phyloP scores from a whole-genome alignment of 176 grass and related monocot genomes.

The Bromus sterilis region DNA sequence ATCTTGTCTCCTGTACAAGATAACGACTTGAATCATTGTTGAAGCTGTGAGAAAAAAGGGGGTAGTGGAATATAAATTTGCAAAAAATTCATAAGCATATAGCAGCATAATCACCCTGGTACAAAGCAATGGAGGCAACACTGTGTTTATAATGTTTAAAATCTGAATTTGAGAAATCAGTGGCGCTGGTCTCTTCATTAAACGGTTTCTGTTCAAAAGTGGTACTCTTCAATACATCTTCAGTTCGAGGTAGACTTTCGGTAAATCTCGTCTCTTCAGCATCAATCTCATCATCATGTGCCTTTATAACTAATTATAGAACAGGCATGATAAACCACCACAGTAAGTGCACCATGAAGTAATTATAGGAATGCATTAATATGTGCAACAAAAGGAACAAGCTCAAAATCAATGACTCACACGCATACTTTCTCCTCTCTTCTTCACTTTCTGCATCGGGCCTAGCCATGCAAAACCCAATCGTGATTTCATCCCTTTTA shows the following conservation, averaged over 20 bases:
- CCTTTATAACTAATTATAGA: not conserved
- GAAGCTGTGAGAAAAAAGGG: not conserved
- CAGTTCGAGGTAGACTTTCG: not conserved
- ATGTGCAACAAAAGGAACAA: not conserved
- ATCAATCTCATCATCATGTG: not conserved
- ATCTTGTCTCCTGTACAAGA: not conserved
- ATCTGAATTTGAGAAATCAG: not conserved
- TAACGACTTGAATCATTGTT: not conserved
- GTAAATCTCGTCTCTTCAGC: not conserved
- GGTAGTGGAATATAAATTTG: not conserved
- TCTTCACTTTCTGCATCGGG: not conserved
- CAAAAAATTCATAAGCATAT: not conserved
- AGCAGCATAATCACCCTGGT: not conserved
- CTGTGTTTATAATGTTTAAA: not conserved
- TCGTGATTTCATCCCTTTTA: not conserved
- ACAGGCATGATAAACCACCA: not conserved
- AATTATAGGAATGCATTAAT: not conserved
- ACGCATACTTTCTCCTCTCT: not conserved
- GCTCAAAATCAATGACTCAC: not conserved
- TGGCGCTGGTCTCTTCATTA: not conserved
- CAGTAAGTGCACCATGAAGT: not conserved
- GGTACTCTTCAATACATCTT: not conserved
- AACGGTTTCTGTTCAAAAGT: not conserved
- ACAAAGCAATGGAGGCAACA: not conserved
- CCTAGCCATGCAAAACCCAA: not conserved